A percentile compares a stretch with the other conserved stretches of the same genome.
Evolutionary conservation across 108 stramenopile genomes (phyloP).

Genomic region (Nitzschia palea): DNA sequence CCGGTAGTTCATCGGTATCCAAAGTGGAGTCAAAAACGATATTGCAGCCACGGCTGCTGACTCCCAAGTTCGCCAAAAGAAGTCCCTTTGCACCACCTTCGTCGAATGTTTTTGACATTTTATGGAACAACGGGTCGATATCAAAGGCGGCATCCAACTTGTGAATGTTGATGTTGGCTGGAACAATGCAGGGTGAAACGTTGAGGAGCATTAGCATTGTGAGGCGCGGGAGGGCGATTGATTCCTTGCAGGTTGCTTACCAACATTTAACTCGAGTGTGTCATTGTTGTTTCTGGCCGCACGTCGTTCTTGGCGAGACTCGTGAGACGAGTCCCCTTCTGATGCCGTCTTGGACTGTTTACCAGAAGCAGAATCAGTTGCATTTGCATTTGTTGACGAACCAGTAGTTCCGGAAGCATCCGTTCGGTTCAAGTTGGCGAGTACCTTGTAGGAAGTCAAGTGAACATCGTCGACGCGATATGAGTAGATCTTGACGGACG

Average conservation of each 20-base stretch:
- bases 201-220: no score
- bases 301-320: background rate
- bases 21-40: slow-evolving; percentile 90
- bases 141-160: slow-evolving; percentile 93
- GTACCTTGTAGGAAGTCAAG: slow-evolving; percentile 88
- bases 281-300: background rate
- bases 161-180: slow-evolving; percentile 88
- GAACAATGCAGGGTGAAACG: background rate
- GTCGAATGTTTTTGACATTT: slow-evolving; percentile 97
- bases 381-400: slow-evolving; percentile 13
- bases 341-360: background rate
- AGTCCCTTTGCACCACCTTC: slow-evolving; percentile 98
- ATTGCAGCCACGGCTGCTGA: slow-evolving; percentile 69
- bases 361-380: background rate
- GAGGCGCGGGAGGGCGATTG: no score
- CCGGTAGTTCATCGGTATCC: slow-evolving; percentile 7
- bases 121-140: slow-evolving; percentile 96
- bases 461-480: slow-evolving; percentile 98
- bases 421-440: slow-evolving; percentile 92
- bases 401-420: no score
- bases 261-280: slow-evolving; percentile 77
- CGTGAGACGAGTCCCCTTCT: slow-evolving; percentile 18
- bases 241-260: no score
- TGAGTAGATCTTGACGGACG: slow-evolving; percentile 96
- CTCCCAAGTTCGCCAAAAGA: slow-evolving; percentile 90